Percentiles rank a stretch among this genome's conserved stretches.
These are phyloP conservation scores for Phytophthora idaei DNA, from an alignment of 352 stramenopile genomes.

Conservation along the genomic window DNA sequence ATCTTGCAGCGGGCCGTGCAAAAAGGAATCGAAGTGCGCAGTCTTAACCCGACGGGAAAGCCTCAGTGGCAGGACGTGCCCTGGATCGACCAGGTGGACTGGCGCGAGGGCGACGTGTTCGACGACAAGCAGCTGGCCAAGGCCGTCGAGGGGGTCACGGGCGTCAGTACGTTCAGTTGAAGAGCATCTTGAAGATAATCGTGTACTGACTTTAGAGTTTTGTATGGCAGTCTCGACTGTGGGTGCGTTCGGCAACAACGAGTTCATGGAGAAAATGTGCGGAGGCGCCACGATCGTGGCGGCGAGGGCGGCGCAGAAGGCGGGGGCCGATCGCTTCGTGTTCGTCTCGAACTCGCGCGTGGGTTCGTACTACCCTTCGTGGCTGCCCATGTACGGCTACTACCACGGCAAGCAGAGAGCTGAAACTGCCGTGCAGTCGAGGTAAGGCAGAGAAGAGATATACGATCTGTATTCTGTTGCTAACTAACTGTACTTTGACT, in stretches of 20 bases:
- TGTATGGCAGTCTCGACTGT: conserved; percentile 80
- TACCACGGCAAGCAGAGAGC: conserved; percentile 91
- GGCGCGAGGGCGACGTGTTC: conserved; percentile 87
- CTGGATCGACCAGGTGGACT: conserved; percentile 90
- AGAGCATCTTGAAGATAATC: background rate
- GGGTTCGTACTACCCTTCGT: conserved; percentile 70
- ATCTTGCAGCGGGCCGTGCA: conserved; percentile 87
- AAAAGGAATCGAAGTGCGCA: conserved; percentile 88
- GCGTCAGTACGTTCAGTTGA: conserved; percentile 65
- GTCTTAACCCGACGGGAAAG: conserved; percentile 84
- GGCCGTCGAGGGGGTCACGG: conserved; percentile 75
- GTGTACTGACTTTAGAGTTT: conserved; percentile 5
- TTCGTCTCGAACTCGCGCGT: conserved; percentile 94
- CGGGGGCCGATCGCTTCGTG: conserved; percentile 82
- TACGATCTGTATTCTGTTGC: background rate
- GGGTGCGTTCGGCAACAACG: conserved; percentile 87
- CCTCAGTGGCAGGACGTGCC: conserved; percentile 78
- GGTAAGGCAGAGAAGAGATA: conserved; percentile 30
- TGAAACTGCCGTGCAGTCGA: conserved; percentile 70
- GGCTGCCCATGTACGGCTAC: conserved; percentile 86
- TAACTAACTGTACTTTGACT: conserved; percentile 2
- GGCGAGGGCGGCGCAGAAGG: conserved; percentile 73
- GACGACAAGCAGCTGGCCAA: conserved; percentile 63
- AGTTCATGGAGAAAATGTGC: conserved; percentile 90
- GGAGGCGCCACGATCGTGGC: conserved; percentile 88